Conservation (phyloP, 768 basidiomycete genomes). For the Tricholoma saponaceum region DNA sequence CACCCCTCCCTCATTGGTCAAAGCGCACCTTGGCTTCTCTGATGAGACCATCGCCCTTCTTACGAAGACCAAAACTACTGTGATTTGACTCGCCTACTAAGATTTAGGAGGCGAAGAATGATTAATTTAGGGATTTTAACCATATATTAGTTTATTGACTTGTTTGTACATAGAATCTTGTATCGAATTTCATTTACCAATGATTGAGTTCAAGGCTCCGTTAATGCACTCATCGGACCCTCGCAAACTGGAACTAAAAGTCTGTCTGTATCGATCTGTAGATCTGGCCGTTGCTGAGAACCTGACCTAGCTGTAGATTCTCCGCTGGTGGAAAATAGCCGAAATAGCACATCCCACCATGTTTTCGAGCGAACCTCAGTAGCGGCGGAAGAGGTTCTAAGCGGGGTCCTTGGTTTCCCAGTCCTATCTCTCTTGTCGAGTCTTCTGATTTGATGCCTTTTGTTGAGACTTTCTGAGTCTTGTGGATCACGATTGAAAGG, state of each 20-base stretch:
- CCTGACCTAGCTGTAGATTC: neutral
- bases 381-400: neutral
- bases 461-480: neutral
- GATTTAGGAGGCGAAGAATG: neutral
- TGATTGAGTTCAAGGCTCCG: neutral
- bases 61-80: slow-evolving; percentile 35
- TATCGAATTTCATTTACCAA: neutral
- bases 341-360: neutral
- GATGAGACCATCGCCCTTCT: slow-evolving; percentile 31
- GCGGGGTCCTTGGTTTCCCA: neutral
- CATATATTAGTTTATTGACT: neutral
- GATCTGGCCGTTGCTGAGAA: neutral
- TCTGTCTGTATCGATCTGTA: neutral
- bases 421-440: neutral
- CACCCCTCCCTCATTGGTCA: slow-evolving; percentile 41
- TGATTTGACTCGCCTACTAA: slow-evolving; percentile 24
- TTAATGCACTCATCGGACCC: neutral
- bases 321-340: neutral
- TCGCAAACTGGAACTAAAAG: neutral
- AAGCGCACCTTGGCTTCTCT: slow-evolving; percentile 38
- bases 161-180: neutral
- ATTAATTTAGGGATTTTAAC: no score
- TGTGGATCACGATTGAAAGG: neutral
- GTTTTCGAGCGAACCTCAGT: neutral
- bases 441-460: neutral